phyloP scores from a whole-genome alignment of 2,329 filamentous ascomycete species.

The Fusarium sp. region DNA sequence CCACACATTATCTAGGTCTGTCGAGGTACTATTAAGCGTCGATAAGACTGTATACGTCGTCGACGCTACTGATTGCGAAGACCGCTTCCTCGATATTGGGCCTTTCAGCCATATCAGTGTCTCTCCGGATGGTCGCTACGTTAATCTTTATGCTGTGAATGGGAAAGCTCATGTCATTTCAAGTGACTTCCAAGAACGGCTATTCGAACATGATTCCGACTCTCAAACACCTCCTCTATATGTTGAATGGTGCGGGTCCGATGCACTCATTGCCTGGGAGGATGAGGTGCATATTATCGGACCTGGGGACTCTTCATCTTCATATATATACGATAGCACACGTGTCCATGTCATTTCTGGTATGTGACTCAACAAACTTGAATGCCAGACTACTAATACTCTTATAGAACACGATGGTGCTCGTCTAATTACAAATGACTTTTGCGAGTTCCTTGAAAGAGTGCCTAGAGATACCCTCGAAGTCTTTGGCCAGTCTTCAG shows the following conservation, averaged over 20 bases:
- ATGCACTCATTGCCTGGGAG: constrained; percentile 95
- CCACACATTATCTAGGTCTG: constrained; percentile 88
- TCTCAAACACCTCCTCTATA: constrained; percentile 87
- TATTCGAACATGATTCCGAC: constrained; percentile 91
- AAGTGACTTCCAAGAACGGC: constrained; percentile 90
- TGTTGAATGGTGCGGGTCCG: constrained; percentile 95
- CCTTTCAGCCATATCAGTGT: constrained; percentile 92
- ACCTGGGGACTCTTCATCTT: constrained; percentile 77
- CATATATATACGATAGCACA: constrained; percentile 89
- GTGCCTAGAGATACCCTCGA: constrained; percentile 87
- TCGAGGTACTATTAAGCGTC: constrained; percentile 90
- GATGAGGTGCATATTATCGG: constrained; percentile 96
- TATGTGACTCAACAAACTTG: constrained; percentile 38
- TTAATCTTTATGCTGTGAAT: constrained; percentile 85
- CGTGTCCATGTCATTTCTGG: constrained; percentile 90
- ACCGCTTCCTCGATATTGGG: constrained; percentile 88
- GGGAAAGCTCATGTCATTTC: constrained; percentile 93
- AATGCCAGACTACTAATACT: constrained; percentile 6
- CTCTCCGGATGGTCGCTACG: constrained; percentile 89
- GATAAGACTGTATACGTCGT: constrained; percentile 85
- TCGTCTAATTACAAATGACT: constrained; percentile 86
- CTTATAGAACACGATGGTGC: constrained; percentile 79
- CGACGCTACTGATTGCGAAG: constrained; percentile 89
- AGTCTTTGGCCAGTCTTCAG: constrained; percentile 88
- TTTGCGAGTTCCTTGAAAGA: constrained; percentile 97